Evolutionary conservation across 2,329 filamentous ascomycete species (phyloP).

Genomic region (Arthroderma sp.): DNA sequence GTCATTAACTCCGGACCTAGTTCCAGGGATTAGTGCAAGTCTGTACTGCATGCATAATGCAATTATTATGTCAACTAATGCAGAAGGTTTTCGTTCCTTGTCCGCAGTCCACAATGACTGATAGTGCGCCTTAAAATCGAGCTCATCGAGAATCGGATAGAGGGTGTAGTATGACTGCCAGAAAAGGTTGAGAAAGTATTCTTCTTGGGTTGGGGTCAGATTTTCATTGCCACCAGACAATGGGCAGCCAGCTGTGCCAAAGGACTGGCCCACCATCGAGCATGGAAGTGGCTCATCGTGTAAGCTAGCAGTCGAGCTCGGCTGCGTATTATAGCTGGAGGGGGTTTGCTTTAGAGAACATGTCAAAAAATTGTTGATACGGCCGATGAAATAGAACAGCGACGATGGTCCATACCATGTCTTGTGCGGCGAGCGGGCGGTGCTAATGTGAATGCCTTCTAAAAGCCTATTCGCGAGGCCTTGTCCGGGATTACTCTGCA

Average conservation of each 20-base stretch:
- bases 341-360: constrained; percentile 22
- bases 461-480: constrained; percentile 18
- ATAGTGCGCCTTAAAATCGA: constrained; percentile 34
- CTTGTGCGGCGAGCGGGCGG: constrained; percentile 23
- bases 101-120: constrained; percentile 26
- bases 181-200: constrained; percentile 35
- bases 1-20: constrained; percentile 9
- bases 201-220: constrained; percentile 32
- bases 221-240: constrained; percentile 13
- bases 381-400: constrained; percentile 33
- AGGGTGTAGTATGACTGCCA: constrained; percentile 36
- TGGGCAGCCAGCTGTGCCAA: background rate
- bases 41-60: constrained; percentile 41
- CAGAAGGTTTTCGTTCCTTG: constrained; percentile 29
- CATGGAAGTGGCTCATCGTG: constrained; percentile 1
- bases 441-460: constrained; percentile 28
- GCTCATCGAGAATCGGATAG: constrained; percentile 33
- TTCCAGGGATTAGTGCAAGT: constrained; percentile 14
- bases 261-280: constrained; percentile 1
- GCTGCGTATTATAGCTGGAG: constrained; percentile 18
- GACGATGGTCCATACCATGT: constrained; percentile 36
- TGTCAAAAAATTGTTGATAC: constrained; percentile 28
- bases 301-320: constrained; percentile 15
- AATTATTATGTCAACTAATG: constrained; percentile 40
- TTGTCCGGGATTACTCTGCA: constrained; percentile 5